Evolutionary conservation across 2,329 filamentous ascomycete genomes (phyloP).

Genomic region (Fusarium sp.): DNA sequence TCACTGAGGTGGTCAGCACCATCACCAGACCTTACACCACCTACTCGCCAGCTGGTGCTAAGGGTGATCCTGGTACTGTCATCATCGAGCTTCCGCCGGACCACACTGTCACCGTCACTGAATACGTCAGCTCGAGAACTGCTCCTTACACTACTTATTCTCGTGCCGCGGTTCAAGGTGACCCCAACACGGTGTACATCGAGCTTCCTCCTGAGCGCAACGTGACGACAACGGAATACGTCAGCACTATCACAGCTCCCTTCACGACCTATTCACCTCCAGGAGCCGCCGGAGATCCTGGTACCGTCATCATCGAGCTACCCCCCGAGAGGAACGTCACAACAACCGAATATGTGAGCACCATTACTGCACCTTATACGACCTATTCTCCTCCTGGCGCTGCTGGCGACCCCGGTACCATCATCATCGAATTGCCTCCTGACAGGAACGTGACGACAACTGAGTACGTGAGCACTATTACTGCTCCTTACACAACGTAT

Average conservation of each 20-base stretch:
- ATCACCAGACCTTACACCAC: constrained; percentile 22
- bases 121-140: constrained; percentile 10
- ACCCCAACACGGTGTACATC: constrained; percentile 17
- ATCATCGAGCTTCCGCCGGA: constrained; percentile 1
- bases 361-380: constrained; percentile 6
- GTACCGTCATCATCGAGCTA: background rate
- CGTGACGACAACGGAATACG: constrained; percentile 6
- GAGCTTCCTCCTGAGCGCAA: constrained; percentile 17
- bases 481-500: constrained; percentile 9
- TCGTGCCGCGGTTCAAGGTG: constrained; percentile 8
- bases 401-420: constrained; percentile 10
- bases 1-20: constrained; percentile 15
- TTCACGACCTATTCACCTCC: constrained; percentile 10
- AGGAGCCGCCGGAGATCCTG: constrained; percentile 6
- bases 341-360: constrained; percentile 8
- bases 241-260: constrained; percentile 1
- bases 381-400: constrained; percentile 6
- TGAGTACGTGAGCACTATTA: constrained; percentile 1
- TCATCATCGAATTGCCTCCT: constrained; percentile 10
- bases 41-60: background rate
- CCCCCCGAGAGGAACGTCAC: constrained; percentile 17
- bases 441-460: background rate
- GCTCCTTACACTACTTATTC: constrained; percentile 16
- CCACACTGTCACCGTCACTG: background rate
- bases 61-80: background rate